Evolutionary conservation across 495 filamentous ascomycete species (phyloP).

Genomic region (Rostrohypoxylon terebratum): DNA sequence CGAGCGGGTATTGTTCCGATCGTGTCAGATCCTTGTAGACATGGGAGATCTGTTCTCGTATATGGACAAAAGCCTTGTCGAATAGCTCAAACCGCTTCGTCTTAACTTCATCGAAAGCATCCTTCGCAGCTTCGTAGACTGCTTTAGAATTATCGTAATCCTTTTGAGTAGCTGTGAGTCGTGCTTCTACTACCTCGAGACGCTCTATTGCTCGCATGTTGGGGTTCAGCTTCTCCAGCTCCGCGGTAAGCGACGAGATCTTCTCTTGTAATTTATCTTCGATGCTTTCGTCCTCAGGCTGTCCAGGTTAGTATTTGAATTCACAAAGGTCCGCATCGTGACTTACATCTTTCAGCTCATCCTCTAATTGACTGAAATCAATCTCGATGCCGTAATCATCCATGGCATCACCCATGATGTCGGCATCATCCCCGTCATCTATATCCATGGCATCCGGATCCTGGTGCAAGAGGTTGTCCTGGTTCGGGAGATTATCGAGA

Average conservation of each 20-base stretch:
- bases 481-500: constrained; percentile 88
- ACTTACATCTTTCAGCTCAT: constrained; percentile 82
- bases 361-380: constrained; percentile 87
- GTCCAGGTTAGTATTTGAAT: constrained; percentile 29
- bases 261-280: constrained; percentile 85
- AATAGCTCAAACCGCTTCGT: constrained; percentile 88
- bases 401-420: constrained; percentile 63
- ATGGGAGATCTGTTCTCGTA: constrained; percentile 90
- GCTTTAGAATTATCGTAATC: constrained; percentile 87
- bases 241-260: constrained; percentile 75
- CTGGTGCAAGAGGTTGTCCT: constrained; percentile 75
- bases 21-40: constrained; percentile 96
- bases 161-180: constrained; percentile 85
- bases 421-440: constrained; percentile 74
- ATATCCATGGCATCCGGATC: constrained; percentile 91
- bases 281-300: constrained; percentile 75
- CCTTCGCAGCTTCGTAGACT: constrained; percentile 77
- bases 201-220: constrained; percentile 96
- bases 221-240: constrained; percentile 92
- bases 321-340: constrained; percentile 11
- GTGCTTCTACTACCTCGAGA: constrained; percentile 84
- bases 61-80: constrained; percentile 93
- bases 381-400: constrained; percentile 94
- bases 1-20: constrained; percentile 83
- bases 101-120: constrained; percentile 84